These are phyloP conservation scores for Populus tomentosa DNA, from an alignment of 441 rosid species.

Conservation along the genomic window DNA sequence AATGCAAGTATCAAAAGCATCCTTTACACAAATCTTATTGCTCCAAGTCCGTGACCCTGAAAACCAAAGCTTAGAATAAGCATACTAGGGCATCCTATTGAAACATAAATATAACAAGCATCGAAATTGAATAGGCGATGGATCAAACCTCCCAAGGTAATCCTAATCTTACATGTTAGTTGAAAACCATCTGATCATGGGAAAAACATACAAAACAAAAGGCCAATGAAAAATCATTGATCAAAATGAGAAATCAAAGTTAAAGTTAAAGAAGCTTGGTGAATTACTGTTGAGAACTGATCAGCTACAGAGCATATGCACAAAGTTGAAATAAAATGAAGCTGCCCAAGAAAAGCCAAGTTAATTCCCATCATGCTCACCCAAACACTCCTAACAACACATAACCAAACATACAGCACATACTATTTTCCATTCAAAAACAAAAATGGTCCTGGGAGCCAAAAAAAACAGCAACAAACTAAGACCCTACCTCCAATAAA, in stretches of 20 bases:
- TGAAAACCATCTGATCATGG: background rate
- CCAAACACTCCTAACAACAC: background rate
- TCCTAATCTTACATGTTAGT: background rate
- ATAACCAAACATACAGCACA: no score
- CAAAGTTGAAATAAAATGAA: no score
- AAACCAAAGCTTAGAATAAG: background rate
- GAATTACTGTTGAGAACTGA: no score
- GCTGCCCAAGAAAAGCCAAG: no score
- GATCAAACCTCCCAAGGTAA: background rate
- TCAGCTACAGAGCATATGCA: no score
- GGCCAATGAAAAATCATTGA: background rate
- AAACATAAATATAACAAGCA: background rate
- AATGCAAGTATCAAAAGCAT: background rate
- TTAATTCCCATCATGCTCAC: background rate
- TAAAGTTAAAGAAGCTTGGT: no score
- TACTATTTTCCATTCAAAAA: no score
- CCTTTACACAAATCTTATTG: background rate
- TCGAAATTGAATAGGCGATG: background rate
- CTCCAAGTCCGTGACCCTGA: background rate
- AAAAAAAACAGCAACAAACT: background rate
- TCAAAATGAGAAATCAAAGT: background rate
- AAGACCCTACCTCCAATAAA: background rate
- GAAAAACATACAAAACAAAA: background rate
- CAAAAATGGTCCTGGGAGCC: no score
- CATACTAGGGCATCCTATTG: background rate